Percentiles rank a stretch among this genome's conserved stretches.
These are phyloP conservation scores for Asterionellopsis glacialis DNA, from an alignment of 108 stramenopile genomes.

Conservation along the genomic window DNA sequence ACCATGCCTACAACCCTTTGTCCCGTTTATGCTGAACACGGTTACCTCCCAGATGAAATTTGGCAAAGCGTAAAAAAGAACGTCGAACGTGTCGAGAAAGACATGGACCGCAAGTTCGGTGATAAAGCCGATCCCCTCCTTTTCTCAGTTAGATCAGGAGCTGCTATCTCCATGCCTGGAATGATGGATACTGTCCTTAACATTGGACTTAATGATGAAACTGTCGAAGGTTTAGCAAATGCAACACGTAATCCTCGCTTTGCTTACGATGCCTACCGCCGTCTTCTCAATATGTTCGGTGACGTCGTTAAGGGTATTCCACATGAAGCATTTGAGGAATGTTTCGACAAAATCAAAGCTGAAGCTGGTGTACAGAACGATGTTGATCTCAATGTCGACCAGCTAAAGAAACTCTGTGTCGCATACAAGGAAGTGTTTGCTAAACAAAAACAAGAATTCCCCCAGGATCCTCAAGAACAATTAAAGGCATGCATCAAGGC, in stretches of 20 bases:
- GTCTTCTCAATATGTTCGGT: constrained; percentile 85
- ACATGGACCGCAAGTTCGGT: constrained; percentile 58
- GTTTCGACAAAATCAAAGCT: constrained; percentile 43
- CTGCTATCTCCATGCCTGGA: constrained; percentile 68
- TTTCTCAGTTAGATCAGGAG: constrained; percentile 58
- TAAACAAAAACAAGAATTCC: constrained; percentile 42
- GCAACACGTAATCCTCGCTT: constrained; percentile 68
- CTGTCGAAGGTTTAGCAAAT: constrained; percentile 65
- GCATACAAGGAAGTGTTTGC: constrained; percentile 62
- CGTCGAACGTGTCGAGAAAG: constrained; percentile 32
- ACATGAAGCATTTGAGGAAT: constrained; percentile 75
- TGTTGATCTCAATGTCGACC: constrained; percentile 50
- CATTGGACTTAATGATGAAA: constrained; percentile 78
- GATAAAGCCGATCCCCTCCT: constrained; percentile 55
- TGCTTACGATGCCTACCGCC: constrained; percentile 79
- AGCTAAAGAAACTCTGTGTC: constrained; percentile 47
- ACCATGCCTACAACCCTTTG: constrained; percentile 61
- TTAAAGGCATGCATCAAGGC: constrained; percentile 61
- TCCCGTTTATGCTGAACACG: constrained; percentile 30
- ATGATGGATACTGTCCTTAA: constrained; percentile 83
- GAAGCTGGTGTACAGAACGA: constrained; percentile 44
- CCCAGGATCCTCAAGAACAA: constrained; percentile 61
- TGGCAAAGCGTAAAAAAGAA: constrained; percentile 31
- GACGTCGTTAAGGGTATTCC: constrained; percentile 74
- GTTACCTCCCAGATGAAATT: constrained; percentile 45